Evolutionary conservation across 1,284 basidiomycete genomes (phyloP), one percentile per base, ranked within the genome.

Genomic region (Heterobasidion occidentale): DNA sequence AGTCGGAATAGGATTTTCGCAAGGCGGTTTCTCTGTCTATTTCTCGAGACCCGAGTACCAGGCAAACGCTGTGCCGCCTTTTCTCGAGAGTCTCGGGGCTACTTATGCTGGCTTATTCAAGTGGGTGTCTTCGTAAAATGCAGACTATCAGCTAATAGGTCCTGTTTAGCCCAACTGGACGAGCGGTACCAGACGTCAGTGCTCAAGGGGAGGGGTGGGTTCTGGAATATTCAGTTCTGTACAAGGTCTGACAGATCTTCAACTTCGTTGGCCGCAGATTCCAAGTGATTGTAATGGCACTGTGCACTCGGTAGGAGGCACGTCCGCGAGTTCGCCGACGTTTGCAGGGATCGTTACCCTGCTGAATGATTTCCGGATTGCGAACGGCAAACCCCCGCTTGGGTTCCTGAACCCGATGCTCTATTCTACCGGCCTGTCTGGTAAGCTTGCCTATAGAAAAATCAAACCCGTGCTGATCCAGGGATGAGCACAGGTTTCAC

Each of bases 341-440:
- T 79, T 83, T 58, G 75, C 79, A 9, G 77, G 71, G 1, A 69
- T 88, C 48, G 66, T 87, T 2, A 74, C 81, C 0, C 73, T 86
- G 58, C 69, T 88, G 54, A 87, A 88, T 62, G 84, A 87, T 60
- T 78, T 75, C 1, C 75, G 80, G 9, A 64, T 81, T 11, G 67
- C 65, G 7, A 64, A 67, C 1, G 74, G 76, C 0, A 74, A 74
- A 59, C 59, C 68, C n/a, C 53, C 78, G n/a, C 69, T 84, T 9
- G 83, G 83, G 0, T 85, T 84, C 68, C 69, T 86, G 56, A 86
- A 86, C 63, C 83, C 81, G 3, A 72, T 80, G 58, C 48, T 85
- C 19, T 86, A 85, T 61, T 63, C 67, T 17, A 63, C 52, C 0
- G 74, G 74, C 0, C 64, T 67, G 6, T 67, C 65, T 45, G 61